phyloP scores from a whole-genome alignment of 495 filamentous ascomycete species.

The Lentithecium fluviatile region DNA sequence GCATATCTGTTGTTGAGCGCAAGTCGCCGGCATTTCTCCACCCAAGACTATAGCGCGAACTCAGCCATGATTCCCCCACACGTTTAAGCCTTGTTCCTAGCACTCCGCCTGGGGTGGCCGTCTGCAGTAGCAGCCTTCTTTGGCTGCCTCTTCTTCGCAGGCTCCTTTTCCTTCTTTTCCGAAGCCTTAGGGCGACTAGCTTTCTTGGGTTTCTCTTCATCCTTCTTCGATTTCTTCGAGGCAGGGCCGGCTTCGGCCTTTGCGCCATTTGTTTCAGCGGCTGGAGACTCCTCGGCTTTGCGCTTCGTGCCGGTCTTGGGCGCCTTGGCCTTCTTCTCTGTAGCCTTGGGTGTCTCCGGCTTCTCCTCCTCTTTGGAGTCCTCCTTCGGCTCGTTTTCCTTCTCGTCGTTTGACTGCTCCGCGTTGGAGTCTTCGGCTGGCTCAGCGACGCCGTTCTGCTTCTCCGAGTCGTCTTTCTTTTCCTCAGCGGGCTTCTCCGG shows the following conservation, averaged over 20 bases:
- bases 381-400: slow-evolving; percentile 38
- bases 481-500: slow-evolving; percentile 14
- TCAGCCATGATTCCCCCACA: background rate
- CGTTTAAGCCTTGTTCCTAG: slow-evolving; percentile 34
- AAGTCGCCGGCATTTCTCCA: background rate
- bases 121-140: slow-evolving; percentile 45
- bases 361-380: slow-evolving; percentile 38
- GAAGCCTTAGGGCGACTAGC: slow-evolving; percentile 48
- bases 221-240: slow-evolving; percentile 42
- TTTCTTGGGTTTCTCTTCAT: slow-evolving; percentile 44
- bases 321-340: slow-evolving; percentile 27
- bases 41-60: no score
- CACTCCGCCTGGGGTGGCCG: slow-evolving; percentile 43
- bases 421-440: no score
- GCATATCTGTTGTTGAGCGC: background rate
- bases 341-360: slow-evolving; percentile 33
- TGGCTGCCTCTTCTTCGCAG: slow-evolving; percentile 39
- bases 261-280: slow-evolving; percentile 16
- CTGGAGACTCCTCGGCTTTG: slow-evolving; percentile 11
- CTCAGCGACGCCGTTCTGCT: slow-evolving; percentile 21
- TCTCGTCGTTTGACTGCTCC: slow-evolving; percentile 22
- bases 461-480: slow-evolving; percentile 15
- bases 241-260: slow-evolving; percentile 24
- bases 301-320: slow-evolving; percentile 11
- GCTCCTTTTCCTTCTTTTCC: slow-evolving; percentile 37